Evolutionary conservation across 2,329 filamentous ascomycete genomes (phyloP), one percentile per base, ranked within the genome.

Genomic region (Clonostachys solani): DNA sequence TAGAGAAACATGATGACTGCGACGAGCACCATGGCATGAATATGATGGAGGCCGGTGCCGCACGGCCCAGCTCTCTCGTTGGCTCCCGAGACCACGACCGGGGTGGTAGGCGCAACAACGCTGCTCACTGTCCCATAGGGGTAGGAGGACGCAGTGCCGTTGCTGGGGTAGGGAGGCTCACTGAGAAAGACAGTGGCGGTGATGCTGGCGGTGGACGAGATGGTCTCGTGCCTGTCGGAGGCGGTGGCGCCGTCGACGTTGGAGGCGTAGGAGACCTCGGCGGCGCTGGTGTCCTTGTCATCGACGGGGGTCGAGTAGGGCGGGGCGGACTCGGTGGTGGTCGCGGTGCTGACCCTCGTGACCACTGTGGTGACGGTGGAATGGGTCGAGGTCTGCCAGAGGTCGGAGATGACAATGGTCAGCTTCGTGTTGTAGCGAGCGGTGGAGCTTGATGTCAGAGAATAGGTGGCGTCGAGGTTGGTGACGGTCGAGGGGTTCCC

Each of bases 1-100:
- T 68, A 50, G 42, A 62, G 48, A 37, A 65, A 59, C 57, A 65
- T 60, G 44, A 66, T 51, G 42, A 55, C 55, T 12, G 62, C 62
- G 36, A 67, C 49, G 45, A 70, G 53, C 62, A 72, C 62, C 52
- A 70, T 53, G 36, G 60, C 53, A 50, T 62, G 66, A 38, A 61
- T 59, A 23, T 69, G 55, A 47, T 62, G 61, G 23, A 23, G 7
- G 49, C 62, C 59, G 17, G 56, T 57, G 48, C 59, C 58, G 38
- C 54, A 54, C 34, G 59, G 63, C 48, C 62, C 57, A 3, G 60
- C 57, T 49, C 60, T 60, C 57, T 65, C 67, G 48, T 52, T 57
- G 5, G 45, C 36, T 29, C 56, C 60, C 23, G 66, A 69, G 43
- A 61, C 53, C 43, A 63, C 51, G 45, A 65, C 49, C 33, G 61